phyloP scores from a whole-genome alignment of 2,329 filamentous ascomycete genomes.

The Dactylellina sp. region DNA sequence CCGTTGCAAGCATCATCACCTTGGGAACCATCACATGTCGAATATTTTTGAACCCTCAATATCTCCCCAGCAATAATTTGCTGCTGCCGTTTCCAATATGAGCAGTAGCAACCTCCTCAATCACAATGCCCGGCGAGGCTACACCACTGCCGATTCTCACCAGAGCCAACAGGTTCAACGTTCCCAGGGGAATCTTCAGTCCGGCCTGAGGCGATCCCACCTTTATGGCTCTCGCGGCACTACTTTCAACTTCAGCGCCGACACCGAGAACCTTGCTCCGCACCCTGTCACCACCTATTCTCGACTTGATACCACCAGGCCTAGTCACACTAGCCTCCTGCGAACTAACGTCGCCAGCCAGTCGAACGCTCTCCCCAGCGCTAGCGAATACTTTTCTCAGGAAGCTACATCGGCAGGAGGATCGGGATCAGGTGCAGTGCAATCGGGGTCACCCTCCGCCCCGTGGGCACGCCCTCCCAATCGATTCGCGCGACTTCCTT shows the following conservation, averaged over 20 bases:
- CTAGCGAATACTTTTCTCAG: slow-evolving; percentile 44
- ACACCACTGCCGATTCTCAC: slow-evolving; percentile 28
- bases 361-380: slow-evolving; percentile 26
- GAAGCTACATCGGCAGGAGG: slow-evolving; percentile 13
- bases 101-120: slow-evolving; percentile 35
- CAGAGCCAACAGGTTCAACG: background rate
- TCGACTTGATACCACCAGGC: slow-evolving; percentile 28
- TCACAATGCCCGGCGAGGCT: slow-evolving; percentile 52
- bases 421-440: background rate
- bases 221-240: slow-evolving; percentile 36
- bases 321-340: slow-evolving; percentile 4
- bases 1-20: slow-evolving; percentile 33
- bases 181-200: slow-evolving; percentile 27
- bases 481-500: slow-evolving; percentile 27
- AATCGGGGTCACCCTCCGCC: slow-evolving; percentile 34
- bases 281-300: slow-evolving; percentile 31
- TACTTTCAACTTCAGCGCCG: slow-evolving; percentile 17
- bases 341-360: slow-evolving; percentile 1
- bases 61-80: slow-evolving; percentile 4
- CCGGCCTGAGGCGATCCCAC: slow-evolving; percentile 47
- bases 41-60: slow-evolving; percentile 19
- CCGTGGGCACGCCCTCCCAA: slow-evolving; percentile 32
- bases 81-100: slow-evolving; percentile 43
- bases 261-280: slow-evolving; percentile 17
- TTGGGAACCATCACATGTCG: slow-evolving; percentile 43